These are phyloP conservation scores for Cytospora mali DNA, from an alignment of 2,329 filamentous ascomycete species.

Conservation along the genomic window DNA sequence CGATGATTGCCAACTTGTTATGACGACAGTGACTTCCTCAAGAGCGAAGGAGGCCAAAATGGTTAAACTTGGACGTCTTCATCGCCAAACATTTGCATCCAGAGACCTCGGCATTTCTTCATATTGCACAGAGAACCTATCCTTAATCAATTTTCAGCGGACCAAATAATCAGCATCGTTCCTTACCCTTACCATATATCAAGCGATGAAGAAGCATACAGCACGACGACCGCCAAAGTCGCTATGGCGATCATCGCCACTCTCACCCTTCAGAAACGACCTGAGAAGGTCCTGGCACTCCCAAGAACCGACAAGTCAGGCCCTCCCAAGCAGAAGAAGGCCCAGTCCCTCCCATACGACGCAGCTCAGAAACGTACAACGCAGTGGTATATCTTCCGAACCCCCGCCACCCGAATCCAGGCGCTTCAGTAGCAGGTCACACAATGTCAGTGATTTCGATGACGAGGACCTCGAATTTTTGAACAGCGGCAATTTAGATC, in stretches of 20 bases:
- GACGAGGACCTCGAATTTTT: not conserved
- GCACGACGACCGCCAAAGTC: not conserved
- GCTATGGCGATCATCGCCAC: conserved; percentile 2
- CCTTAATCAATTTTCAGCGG: not conserved
- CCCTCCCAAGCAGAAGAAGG: not conserved
- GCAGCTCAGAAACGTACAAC: not conserved
- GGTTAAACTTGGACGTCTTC: not conserved
- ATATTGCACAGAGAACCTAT: not conserved
- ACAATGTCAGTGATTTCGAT: not conserved
- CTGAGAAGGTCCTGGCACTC: not conserved
- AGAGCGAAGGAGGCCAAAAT: not conserved
- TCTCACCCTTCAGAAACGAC: not conserved
- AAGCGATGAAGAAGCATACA: not conserved
- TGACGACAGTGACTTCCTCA: not conserved
- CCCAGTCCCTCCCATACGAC: not conserved
- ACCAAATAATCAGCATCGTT: not conserved
- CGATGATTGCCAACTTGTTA: not conserved
- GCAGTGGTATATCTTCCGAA: not conserved
- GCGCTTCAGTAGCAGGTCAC: not conserved
- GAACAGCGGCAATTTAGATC: not conserved
- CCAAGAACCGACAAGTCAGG: not conserved
- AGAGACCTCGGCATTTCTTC: not conserved
- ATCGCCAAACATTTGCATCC: not conserved
- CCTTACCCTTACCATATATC: not conserved
- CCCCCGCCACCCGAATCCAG: not conserved